Conservation (phyloP, 371 early-diverging fungal genomes). For the Mucor mucedo region DNA sequence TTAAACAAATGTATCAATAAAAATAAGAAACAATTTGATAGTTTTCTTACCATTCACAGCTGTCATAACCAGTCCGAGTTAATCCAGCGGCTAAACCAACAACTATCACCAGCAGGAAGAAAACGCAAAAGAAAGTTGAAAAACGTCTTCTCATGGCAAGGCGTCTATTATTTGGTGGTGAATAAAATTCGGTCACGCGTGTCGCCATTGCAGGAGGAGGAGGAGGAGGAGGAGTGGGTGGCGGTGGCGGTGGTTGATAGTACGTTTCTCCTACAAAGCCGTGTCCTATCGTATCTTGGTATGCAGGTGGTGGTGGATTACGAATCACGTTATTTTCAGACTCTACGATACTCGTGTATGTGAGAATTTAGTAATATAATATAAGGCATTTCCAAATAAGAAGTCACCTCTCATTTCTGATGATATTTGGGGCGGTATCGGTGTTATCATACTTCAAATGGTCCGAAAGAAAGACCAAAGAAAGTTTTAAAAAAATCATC, state of each 20-base stretch:
- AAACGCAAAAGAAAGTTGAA: conserved; percentile 11
- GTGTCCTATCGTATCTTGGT: neutral
- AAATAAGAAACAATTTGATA: neutral
- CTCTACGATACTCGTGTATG: neutral
- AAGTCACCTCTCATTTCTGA: no score
- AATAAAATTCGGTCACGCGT: conserved; percentile 13
- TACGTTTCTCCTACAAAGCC: conserved; percentile 14
- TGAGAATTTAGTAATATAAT: no score
- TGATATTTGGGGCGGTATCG: no score
- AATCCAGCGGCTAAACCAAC: conserved; percentile 17
- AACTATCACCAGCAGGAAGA: conserved; percentile 1
- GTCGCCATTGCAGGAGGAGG: neutral
- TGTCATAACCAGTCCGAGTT: conserved; percentile 1
- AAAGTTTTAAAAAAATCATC: no score
- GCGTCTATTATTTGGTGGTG: conserved; percentile 9
- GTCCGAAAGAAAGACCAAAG: no score
- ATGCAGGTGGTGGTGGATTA: conserved; percentile 15
- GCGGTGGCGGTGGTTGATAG: conserved; percentile 19
- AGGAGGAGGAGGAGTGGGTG: neutral
- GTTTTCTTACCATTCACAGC: conserved; percentile 20
- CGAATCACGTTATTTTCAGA: no score
- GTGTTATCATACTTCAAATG: no score
- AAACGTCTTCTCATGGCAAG: conserved; percentile 13
- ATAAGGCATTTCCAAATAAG: no score
- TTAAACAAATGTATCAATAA: neutral